Conservation (phyloP, 1,284 basidiomycete genomes). For the Boletus smithii region DNA sequence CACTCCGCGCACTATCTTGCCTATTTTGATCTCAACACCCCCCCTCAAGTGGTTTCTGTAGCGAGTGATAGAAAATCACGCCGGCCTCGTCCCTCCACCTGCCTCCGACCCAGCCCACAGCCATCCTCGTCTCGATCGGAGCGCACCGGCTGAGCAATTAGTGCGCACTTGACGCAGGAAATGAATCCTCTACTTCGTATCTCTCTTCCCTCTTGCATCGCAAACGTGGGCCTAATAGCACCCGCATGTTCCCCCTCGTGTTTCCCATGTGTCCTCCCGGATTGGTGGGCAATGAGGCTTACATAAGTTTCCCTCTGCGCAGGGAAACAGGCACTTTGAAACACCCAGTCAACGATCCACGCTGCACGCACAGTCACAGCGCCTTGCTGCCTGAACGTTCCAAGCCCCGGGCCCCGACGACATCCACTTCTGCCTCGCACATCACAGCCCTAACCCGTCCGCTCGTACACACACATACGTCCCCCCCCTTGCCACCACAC, state of each 20-base stretch:
- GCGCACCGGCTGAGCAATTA: neutral
- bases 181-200: no score
- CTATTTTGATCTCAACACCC: slow-evolving; percentile 2
- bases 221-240: no score
- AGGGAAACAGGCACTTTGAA: slow-evolving; percentile 6
- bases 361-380: neutral
- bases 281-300: neutral
- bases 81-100: no score
- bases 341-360: neutral
- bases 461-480: no score
- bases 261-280: slow-evolving; percentile 6
- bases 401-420: neutral
- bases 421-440: neutral
- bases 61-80: no score
- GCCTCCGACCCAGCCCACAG: neutral
- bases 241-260: slow-evolving; percentile 11
- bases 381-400: neutral
- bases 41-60: no score
- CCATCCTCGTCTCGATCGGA: no score
- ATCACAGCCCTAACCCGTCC: neutral
- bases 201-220: neutral
- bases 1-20: slow-evolving; percentile 17
- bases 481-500: no score
- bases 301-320: slow-evolving; percentile 19
- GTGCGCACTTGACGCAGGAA: neutral